A percentile compares a stretch with the other conserved stretches of the same genome.
phyloP scores from a whole-genome alignment of 1,284 basidiomycete genomes.

The Polyporus tsugae region DNA sequence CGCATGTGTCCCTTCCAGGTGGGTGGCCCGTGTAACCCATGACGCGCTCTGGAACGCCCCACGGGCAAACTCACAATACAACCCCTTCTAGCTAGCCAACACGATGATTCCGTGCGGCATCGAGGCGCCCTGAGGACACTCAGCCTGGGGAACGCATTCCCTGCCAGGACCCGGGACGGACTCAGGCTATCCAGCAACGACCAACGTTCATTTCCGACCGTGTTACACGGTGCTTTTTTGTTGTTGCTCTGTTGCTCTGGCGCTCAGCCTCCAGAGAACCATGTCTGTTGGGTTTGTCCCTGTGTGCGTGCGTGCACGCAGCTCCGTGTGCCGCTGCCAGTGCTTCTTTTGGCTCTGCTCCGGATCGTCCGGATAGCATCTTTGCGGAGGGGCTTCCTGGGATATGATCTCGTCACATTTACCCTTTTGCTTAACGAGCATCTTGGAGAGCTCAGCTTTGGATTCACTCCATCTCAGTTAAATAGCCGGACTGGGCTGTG shows the following conservation, averaged over 20 bases:
- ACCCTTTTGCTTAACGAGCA: constrained; percentile 25
- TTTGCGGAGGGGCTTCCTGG: constrained; percentile 15
- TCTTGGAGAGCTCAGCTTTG: constrained; percentile 15
- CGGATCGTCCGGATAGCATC: constrained; percentile 27
- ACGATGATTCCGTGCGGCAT: constrained; percentile 25
- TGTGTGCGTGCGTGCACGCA: constrained; percentile 8
- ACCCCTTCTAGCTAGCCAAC: constrained; percentile 22
- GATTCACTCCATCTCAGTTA: constrained; percentile 25
- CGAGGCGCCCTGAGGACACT: constrained; percentile 13
- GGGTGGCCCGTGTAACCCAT: constrained; percentile 26
- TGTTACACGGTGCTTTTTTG: constrained; percentile 19
- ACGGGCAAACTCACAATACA: constrained; percentile 20
- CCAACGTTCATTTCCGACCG: constrained; percentile 15
- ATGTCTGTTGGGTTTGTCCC: constrained; percentile 7
- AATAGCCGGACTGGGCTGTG: constrained; percentile 25
- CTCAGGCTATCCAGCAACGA: constrained; percentile 10
- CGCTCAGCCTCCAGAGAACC: not conserved
- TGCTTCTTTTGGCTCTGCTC: constrained; percentile 16
- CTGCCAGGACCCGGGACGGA: constrained; percentile 13
- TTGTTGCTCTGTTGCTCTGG: not conserved
- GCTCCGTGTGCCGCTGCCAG: not conserved
- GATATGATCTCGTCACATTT: constrained; percentile 25
- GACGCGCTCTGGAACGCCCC: constrained; percentile 27
- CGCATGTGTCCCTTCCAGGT: constrained; percentile 16
- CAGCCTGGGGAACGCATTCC: constrained; percentile 4